A percentile compares a stretch with the other conserved stretches of the same genome.
Evolutionary conservation across 2,329 filamentous ascomycete genomes (phyloP).

Genomic region (Cercospora nicotianae): DNA sequence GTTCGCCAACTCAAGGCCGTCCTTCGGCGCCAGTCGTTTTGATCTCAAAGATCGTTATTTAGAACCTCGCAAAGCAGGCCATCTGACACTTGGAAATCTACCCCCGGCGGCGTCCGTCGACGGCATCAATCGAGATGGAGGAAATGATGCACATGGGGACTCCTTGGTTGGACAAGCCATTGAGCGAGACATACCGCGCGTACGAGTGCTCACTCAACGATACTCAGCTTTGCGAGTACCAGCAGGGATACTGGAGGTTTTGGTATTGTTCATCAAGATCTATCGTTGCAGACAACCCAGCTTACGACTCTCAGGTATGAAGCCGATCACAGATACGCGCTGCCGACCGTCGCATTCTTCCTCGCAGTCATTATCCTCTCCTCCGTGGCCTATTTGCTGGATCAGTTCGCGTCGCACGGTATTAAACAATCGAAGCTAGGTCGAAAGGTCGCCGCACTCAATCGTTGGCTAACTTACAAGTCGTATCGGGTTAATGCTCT

Average conservation of each 20-base stretch:
- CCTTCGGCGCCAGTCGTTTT: neutral
- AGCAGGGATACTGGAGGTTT: conserved; percentile 49
- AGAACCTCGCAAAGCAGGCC: too few species aligned
- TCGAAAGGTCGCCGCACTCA: conserved; percentile 37
- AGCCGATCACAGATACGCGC: conserved; percentile 55
- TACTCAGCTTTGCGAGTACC: conserved; percentile 49
- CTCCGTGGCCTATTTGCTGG: conserved; percentile 43
- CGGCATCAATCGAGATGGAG: conserved; percentile 11
- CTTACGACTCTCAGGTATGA: conserved; percentile 47
- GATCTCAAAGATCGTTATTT: neutral
- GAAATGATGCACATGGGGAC: conserved; percentile 24
- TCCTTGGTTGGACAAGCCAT: conserved; percentile 44
- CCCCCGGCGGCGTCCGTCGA: too few species aligned
- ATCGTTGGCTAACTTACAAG: conserved; percentile 46
- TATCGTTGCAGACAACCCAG: too few species aligned
- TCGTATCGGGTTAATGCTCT: conserved; percentile 40
- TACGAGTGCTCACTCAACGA: conserved; percentile 37
- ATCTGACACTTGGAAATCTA: too few species aligned
- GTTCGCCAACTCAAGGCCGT: neutral
- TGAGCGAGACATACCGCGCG: conserved; percentile 41
- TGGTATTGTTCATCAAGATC: conserved; percentile 38
- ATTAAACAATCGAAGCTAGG: conserved; percentile 6
- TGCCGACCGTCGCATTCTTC: conserved; percentile 56
- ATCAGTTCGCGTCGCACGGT: conserved; percentile 28
- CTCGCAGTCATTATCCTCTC: conserved; percentile 51